phyloP scores from a whole-genome alignment of 192 early-diverging fungal species.

The Coemansia sp. region DNA sequence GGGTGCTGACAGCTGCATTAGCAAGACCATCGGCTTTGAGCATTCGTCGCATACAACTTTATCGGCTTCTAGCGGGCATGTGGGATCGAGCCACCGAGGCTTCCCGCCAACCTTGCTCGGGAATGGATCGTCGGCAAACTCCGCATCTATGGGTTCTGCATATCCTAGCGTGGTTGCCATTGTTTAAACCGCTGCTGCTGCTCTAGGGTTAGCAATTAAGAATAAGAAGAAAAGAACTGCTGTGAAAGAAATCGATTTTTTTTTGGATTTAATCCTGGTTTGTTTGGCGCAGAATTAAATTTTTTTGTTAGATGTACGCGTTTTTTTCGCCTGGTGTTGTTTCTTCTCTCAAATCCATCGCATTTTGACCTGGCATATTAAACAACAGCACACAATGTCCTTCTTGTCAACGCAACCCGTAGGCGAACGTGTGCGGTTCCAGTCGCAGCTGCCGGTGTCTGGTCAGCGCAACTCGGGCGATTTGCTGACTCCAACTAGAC shows the following conservation, averaged over 20 bases:
- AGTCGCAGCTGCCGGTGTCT: conserved; percentile 15
- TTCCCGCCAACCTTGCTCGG: conserved; percentile 86
- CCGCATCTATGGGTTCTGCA: conserved; percentile 65
- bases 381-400: conserved; percentile 5
- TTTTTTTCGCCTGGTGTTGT: too few species aligned
- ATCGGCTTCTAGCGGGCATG: conserved; percentile 58
- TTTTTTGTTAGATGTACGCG: neutral
- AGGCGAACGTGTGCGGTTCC: conserved; percentile 37
- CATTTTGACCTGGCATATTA: too few species aligned
- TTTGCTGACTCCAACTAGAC: conserved; percentile 30
- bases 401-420: conserved; percentile 35
- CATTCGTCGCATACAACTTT: conserved; percentile 71
- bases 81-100: conserved; percentile 82
- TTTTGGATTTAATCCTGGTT: too few species aligned
- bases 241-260: too few species aligned
- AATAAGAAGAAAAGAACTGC: neutral
- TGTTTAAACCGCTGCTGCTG: neutral
- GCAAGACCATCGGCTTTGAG: conserved; percentile 67
- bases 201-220: neutral
- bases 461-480: conserved; percentile 11
- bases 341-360: neutral
- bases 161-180: conserved; percentile 64
- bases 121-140: conserved; percentile 61
- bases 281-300: neutral
- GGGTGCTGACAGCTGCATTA: conserved; percentile 90